Evolutionary conservation across 257 asterid species (phyloP).

Genomic region (Euphrasia confusa): DNA sequence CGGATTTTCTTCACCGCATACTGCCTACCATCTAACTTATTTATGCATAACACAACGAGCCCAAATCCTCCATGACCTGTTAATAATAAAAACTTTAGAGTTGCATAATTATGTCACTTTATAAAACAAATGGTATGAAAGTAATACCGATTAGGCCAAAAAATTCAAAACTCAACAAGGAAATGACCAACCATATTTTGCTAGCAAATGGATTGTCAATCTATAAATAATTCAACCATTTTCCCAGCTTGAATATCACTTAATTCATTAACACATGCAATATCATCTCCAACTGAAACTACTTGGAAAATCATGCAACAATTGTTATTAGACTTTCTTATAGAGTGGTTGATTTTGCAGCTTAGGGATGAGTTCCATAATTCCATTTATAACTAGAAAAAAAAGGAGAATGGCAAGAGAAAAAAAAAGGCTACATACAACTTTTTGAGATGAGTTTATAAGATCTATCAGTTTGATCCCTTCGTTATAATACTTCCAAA

Average conservation of each 20-base stretch:
- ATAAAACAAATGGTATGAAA: slow-evolving; percentile 3
- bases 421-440: no score
- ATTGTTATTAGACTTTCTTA: background rate
- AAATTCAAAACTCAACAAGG: background rate
- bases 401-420: no score
- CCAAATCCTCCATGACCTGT: slow-evolving; percentile 99
- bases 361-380: no score
- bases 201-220: slow-evolving; percentile 2
- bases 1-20: slow-evolving; percentile 95
- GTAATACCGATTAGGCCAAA: slow-evolving; percentile 10
- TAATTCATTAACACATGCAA: background rate
- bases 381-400: no score
- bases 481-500: background rate
- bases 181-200: background rate
- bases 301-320: background rate
- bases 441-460: no score
- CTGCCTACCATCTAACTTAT: slow-evolving; percentile 94
- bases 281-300: background rate
- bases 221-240: background rate
- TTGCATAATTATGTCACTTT: slow-evolving; percentile 8
- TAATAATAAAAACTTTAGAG: slow-evolving; percentile 18
- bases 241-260: background rate
- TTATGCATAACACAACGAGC: slow-evolving; percentile 90
- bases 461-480: no score
- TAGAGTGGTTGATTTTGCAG: no score